A percentile compares a stretch with the other conserved stretches of the same genome.
Conservation (phyloP, 352 stramenopile genomes). For the Thraustochytrium striatum region DNA sequence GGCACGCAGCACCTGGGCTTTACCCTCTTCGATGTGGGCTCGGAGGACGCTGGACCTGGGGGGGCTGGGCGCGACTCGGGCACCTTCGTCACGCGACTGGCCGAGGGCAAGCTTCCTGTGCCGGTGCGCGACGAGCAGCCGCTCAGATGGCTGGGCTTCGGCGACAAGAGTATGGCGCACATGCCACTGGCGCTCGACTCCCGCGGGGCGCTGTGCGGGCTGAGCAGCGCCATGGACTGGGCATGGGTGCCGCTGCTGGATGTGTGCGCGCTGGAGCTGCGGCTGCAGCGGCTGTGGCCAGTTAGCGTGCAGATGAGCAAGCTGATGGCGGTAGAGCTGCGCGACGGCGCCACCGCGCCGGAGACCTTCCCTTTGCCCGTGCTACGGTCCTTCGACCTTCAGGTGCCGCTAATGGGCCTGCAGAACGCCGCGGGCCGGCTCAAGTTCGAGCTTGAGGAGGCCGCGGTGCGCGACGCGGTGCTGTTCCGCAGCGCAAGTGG, state of each 20-base stretch:
- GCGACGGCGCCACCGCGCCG: conserved; percentile 44
- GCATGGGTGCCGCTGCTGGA: conserved; percentile 53
- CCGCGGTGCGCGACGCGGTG: background rate
- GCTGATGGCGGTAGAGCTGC: conserved; percentile 50
- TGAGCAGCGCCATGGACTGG: conserved; percentile 52
- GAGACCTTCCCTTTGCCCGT: conserved; percentile 54
- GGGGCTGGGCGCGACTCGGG: background rate
- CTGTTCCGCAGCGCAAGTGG: conserved; percentile 15
- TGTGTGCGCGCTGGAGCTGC: conserved; percentile 29
- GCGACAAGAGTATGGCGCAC: conserved; percentile 52
- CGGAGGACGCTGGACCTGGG: background rate
- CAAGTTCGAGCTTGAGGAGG: conserved; percentile 39
- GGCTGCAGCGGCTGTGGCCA: conserved; percentile 52
- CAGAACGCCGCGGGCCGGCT: background rate
- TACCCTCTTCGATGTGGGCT: conserved; percentile 46
- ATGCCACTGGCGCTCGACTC: conserved; percentile 51
- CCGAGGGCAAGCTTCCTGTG: conserved; percentile 14
- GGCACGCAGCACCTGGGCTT: conserved; percentile 53
- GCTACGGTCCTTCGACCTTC: conserved; percentile 35
- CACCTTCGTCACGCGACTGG: background rate
- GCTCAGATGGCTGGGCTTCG: conserved; percentile 55
- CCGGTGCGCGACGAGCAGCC: conserved; percentile 44
- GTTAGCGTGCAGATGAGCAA: conserved; percentile 53
- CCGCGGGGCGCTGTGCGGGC: conserved; percentile 46
- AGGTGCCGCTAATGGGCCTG: conserved; percentile 12